Base-by-base conservation (phyloP, 805 yeast species). In the Naumovozyma castellii region DNA sequence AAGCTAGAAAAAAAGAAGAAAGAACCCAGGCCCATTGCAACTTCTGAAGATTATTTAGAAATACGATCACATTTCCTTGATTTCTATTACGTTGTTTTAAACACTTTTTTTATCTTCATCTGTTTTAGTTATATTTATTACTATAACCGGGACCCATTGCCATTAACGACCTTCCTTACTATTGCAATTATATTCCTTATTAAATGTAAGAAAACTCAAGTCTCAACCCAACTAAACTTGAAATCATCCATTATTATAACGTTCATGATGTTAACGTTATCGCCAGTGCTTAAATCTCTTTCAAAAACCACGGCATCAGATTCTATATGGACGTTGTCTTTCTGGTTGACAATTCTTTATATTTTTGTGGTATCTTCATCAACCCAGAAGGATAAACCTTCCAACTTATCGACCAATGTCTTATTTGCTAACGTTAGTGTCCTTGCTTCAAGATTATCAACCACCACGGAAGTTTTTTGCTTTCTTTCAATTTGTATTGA, bases 301-400 rank as follows among this genome's bases (percentile, higher is more conserved):
- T 86, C 96, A 0, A 76, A 78, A 51, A 82, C 95, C 0, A 86
- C 96, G 0, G 77, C 96, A 0, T 81, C 92, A 0, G 97, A 92
- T 64, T 85, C 96, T 13, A 86, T 92, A 43, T 90, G 97, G 97
- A 87, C 95, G 0, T 61, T 92, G 3, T 76, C 94, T 5, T 77
- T 80, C 35, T 81, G 95, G 78, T 66, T 92, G 13, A 78, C 84
- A 25, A 49, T 85, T 9, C 64, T 78, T 34, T 86, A 86, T 51
- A 64, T 87, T 10, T 43, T 54, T 15, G 46, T 58, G 4, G 37
- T 53, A 34, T 48, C 48, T 17, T 41, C 55, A 29, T 40, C 47
- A 48, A 44, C 41, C 17, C 32, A 45, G 13, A 19, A 19, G 14
- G n/a, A 35, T 14, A 15, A 22, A 25, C 35, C 27, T n/a, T 29